A percentile compares a stretch with the other conserved stretches of the same genome.
Evolutionary conservation across 257 asterid species (phyloP).

Genomic region (Solanum pennellii): DNA sequence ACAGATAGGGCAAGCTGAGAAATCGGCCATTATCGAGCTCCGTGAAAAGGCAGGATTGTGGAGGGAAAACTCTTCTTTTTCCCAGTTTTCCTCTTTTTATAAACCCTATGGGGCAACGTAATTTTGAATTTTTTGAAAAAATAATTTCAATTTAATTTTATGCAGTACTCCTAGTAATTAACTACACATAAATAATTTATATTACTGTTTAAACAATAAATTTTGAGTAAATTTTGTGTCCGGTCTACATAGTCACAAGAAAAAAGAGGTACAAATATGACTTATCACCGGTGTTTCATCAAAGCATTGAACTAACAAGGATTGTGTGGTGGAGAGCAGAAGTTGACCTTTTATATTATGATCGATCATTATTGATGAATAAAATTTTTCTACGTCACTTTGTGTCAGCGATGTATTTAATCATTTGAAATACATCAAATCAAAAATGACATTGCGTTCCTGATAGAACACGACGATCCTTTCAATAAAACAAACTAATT

Average conservation of each 20-base stretch:
- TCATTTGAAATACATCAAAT: too few species aligned
- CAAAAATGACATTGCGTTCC: too few species aligned
- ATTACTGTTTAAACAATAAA: neutral
- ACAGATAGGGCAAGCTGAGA: conserved; percentile 24
- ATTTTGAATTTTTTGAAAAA: neutral
- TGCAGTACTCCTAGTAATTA: neutral
- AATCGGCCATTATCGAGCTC: conserved; percentile 7
- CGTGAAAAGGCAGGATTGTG: neutral
- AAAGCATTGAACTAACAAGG: neutral
- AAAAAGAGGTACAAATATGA: neutral
- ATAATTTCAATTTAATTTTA: neutral
- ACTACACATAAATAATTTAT: too few species aligned
- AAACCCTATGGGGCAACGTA: neutral
- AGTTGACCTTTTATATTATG: too few species aligned
- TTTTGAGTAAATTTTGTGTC: neutral
- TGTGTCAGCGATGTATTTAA: rapidly evolving
- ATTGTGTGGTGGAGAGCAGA: neutral
- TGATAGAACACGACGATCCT: too few species aligned
- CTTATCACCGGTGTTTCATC: neutral
- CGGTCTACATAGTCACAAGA: neutral
- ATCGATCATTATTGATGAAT: too few species aligned
- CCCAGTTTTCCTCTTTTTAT: neutral
- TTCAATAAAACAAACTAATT: too few species aligned
- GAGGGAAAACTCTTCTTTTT: neutral
- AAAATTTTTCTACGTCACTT: too few species aligned